Conservation (phyloP, 768 basidiomycete species). For the Calvatia gigantea region DNA sequence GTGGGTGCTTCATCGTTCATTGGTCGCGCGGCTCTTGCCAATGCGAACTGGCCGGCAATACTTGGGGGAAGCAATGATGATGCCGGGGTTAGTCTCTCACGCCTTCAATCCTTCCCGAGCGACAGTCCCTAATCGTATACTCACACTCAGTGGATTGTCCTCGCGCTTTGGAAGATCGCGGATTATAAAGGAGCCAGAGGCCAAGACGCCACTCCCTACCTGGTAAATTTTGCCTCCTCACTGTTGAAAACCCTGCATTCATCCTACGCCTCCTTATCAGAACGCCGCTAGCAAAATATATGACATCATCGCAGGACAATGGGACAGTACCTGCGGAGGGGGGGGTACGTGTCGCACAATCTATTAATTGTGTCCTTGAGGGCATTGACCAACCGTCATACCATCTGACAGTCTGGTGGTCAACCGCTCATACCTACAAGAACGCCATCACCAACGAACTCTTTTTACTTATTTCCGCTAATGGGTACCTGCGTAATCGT, state of each 20-base stretch:
- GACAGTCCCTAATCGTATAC: neutral
- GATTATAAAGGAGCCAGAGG: conserved; percentile 47
- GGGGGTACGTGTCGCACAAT: conserved; percentile 33
- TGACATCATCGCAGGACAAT: conserved; percentile 46
- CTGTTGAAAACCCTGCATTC: neutral
- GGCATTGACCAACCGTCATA: neutral
- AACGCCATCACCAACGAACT: conserved; percentile 61
- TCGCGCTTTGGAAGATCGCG: conserved; percentile 55
- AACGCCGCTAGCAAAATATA: conserved; percentile 46
- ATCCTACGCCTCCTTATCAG: conserved; percentile 21
- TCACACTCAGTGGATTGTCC: conserved; percentile 44
- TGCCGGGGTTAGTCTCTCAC: conserved; percentile 42
- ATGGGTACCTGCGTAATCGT: conserved; percentile 37
- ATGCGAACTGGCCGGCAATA: conserved; percentile 39
- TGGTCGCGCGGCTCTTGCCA: conserved; percentile 36
- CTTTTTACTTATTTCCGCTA: conserved; percentile 48
- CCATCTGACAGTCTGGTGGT: conserved; percentile 50
- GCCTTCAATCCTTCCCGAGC: neutral
- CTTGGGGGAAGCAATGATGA: conserved; percentile 51
- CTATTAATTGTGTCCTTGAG: neutral
- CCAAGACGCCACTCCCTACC: conserved; percentile 24
- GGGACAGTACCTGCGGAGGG: conserved; percentile 49
- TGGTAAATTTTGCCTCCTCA: conserved; percentile 19
- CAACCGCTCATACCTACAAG: conserved; percentile 50
- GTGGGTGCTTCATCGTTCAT: conserved; percentile 44